These are phyloP conservation scores for Saccharomyces hybrid DNA, from an alignment of 1,139 yeast species.

Conservation along the genomic window DNA sequence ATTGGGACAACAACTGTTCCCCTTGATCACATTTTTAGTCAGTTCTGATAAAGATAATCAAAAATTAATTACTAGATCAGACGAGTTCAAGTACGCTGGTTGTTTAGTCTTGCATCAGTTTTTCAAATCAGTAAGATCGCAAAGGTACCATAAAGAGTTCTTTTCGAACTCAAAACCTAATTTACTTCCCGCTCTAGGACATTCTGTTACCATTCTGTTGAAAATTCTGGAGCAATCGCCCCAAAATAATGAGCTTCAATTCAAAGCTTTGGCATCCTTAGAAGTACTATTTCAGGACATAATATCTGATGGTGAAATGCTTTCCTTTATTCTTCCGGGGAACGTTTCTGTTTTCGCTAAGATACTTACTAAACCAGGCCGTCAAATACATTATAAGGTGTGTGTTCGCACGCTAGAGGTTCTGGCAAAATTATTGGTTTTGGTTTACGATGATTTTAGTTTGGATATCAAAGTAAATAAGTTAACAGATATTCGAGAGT, in stretches of 20 bases:
- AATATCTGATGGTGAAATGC: constrained; percentile 41
- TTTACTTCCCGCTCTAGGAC: constrained; percentile 40
- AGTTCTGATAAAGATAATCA: constrained; percentile 22
- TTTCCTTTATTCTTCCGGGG: constrained; percentile 51
- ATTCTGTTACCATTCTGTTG: constrained; percentile 39
- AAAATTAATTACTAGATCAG: constrained; percentile 23
- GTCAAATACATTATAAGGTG: constrained; percentile 37
- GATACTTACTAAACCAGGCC: constrained; percentile 34
- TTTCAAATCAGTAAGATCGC: constrained; percentile 12
- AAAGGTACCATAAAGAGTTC: constrained; percentile 31
- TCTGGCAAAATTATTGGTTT: constrained; percentile 30
- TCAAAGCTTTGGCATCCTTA: constrained; percentile 34
- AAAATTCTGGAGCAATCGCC: constrained; percentile 30
- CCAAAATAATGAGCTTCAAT: constrained; percentile 30
- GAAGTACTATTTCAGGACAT: constrained; percentile 31
- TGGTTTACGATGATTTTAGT: constrained; percentile 39
- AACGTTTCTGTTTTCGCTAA: constrained; percentile 44
- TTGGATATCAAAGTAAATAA: constrained; percentile 18
- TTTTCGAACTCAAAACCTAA: constrained; percentile 27
- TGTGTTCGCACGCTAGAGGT: constrained; percentile 31
- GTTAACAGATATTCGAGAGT: constrained; percentile 6
- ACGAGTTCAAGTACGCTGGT: constrained; percentile 40
- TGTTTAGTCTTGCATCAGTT: constrained; percentile 30
- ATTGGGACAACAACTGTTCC: constrained; percentile 43
- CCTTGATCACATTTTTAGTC: constrained; percentile 41